Evolutionary conservation across 148 eudicot genomes (phyloP).

Genomic region (Linanthus parryae): DNA sequence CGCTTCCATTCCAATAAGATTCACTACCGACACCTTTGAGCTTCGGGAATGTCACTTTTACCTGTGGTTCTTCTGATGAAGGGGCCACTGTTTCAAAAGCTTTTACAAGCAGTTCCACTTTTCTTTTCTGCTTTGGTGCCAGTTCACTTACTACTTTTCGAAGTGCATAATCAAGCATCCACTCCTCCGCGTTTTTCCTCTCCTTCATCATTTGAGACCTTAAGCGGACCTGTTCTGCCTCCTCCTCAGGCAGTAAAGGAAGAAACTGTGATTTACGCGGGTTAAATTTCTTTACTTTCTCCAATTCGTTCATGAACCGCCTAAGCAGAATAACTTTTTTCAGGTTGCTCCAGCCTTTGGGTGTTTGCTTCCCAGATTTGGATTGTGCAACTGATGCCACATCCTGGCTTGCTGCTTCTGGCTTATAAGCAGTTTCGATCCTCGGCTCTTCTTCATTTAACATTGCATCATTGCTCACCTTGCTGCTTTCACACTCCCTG

Average conservation of each 20-base stretch:
- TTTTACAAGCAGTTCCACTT: conserved; percentile 69
- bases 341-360: conserved; percentile 58
- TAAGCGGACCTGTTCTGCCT: conserved; percentile 50
- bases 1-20: background rate
- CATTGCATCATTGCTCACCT: conserved; percentile 9
- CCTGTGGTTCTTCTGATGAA: conserved; percentile 26
- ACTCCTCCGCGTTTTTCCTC: conserved; percentile 58
- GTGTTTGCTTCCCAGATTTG: conserved; percentile 29
- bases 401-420: conserved; percentile 16
- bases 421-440: conserved; percentile 1
- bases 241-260: conserved; percentile 31
- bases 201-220: conserved; percentile 50
- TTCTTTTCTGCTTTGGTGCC: conserved; percentile 70
- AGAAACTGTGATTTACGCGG: conserved; percentile 33
- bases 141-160: conserved; percentile 60
- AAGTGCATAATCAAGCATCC: conserved; percentile 96
- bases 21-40: conserved; percentile 5
- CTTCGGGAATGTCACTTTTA: conserved; percentile 13
- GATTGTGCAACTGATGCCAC: conserved; percentile 20
- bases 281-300: conserved; percentile 56
- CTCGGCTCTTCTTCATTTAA: conserved; percentile 17
- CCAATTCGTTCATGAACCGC: conserved; percentile 66
- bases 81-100: conserved; percentile 82
- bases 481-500: conserved; percentile 11
- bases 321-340: conserved; percentile 56